Evolutionary conservation across 2,329 filamentous ascomycete species (phyloP), one percentile per base, ranked within the genome.

Genomic region (Parastagonospora nodorum): DNA sequence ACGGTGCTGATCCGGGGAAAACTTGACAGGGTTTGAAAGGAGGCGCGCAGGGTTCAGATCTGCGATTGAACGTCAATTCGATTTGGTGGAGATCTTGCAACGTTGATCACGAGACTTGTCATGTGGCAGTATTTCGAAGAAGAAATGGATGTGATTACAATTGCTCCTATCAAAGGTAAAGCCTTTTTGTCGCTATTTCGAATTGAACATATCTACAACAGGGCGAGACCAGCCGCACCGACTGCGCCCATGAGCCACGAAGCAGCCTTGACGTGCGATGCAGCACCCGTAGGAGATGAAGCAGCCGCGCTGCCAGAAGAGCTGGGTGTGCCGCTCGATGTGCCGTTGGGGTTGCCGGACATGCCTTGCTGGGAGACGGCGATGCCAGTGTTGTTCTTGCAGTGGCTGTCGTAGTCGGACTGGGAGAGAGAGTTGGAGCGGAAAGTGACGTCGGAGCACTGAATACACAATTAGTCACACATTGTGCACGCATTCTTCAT

Each of bases 401-500:
- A 90, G 50, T 80, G 73, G 35, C 75, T 74, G 16, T 69, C 58
- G 59, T 69, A 74, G 30, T 75, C 75, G 24, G 75, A 67, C 12
- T 81, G 76, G 8, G 75, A 69, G 14, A 79, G 75, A 4, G 82
- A 78, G 9, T 76, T 75, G 44, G 76, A 75, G 29, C 79, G 81
- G 75, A 92, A 87, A 24, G 83, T 86, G 58, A 92, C 83, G 63
- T 92, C 88, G 66, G 88, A 86, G 72, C 89, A 92, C 85, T 88
- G 53, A 46, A 7, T 8, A 5, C 12, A 7, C 28, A 8, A 14
- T 40, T 40, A 40, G 38, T 11, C 10, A 28, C 11, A 14, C 10
- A 29, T 12, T 11, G 12, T n/a, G 12, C 15, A n/a, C 8, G 15
- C 12, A 12, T 35, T 33, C 11, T 11, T 8, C 8, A 28, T 63